phyloP scores from a whole-genome alignment of 306 rosid genomes.

The Quillaja saponaria region DNA sequence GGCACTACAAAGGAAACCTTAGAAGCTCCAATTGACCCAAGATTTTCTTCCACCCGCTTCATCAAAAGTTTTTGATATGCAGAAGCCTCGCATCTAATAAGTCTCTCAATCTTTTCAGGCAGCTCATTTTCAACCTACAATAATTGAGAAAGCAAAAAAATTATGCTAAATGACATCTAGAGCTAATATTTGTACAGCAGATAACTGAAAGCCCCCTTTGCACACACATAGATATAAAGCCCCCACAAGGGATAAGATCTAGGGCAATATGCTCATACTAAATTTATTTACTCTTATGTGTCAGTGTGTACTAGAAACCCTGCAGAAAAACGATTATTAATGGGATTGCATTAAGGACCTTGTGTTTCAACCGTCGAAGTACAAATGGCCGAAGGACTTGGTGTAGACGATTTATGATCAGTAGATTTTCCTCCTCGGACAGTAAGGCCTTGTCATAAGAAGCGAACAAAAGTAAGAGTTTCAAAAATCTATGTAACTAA shows the following conservation, averaged over 20 bases:
- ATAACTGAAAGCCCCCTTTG: constrained; percentile 9
- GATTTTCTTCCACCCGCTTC: constrained; percentile 98
- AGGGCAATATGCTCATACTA: no score
- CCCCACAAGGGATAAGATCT: constrained; percentile 20
- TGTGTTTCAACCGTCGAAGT: constrained; percentile 97
- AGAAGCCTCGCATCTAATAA: constrained; percentile 96
- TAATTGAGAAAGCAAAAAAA: constrained; percentile 31
- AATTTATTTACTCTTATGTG: no score
- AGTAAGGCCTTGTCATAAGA: constrained; percentile 69
- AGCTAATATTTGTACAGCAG: constrained; percentile 11
- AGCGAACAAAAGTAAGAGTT: constrained; percentile 25
- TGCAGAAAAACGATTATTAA: constrained; percentile 16
- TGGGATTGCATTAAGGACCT: constrained; percentile 53
- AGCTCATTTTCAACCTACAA: constrained; percentile 87
- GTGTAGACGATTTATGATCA: constrained; percentile 97
- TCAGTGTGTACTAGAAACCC: constrained; percentile 17
- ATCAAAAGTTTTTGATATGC: constrained; percentile 97
- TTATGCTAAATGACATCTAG: constrained; percentile 22
- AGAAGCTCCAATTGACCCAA: constrained; percentile 82
- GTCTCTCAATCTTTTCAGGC: constrained; percentile 97
- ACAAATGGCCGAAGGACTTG: constrained; percentile 99
- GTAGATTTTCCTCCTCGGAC: constrained; percentile 98
- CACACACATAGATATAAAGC: constrained; percentile 21
- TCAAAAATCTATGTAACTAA: constrained; percentile 25
- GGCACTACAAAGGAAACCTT: constrained; percentile 48